Base-by-base conservation (phyloP, 768 basidiomycete genomes). In the Phaeotremella skinneri region DNA sequence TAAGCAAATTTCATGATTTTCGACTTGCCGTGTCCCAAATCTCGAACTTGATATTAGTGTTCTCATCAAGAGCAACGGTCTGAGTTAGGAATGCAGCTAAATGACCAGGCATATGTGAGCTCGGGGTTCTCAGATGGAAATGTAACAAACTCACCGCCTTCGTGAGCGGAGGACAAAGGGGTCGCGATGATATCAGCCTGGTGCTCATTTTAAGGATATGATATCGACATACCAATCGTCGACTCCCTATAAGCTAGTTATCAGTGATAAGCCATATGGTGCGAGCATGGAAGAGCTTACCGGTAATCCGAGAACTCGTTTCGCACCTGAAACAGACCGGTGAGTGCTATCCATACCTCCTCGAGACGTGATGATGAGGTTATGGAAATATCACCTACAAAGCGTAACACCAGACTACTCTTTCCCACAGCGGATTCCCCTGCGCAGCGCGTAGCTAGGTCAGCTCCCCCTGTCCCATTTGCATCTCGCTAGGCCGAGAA, bases 361-460 rank as follows among this genome's bases (percentile, higher is more conserved):
- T 58, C 13, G 49, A 37, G 5, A 17, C 30, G 49, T 30, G 20
- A 23, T 17, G 52, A 34, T 31, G 14, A 21, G 4, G 39, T 4
- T n/a, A n/a, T n/a, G n/a, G n/a, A 26, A 7, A 42, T 34, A 49
- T 20, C 7, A 52, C 9, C 39, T 17, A 98, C 96, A 72, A 99
- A 99, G 58, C 93, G 85, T 62, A 98, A 81, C 52, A 99, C 96
- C 64, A 98, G 79, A 80, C 90, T 93, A 72, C 74, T 68, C 82
- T 99, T 99, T 52, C 96, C 96, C 50, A 99, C 96, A 43, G 96
- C 94, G 39, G 90, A 92, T 81, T 97, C 93, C 70, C 93, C 92
- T 96, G 73, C 26, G 41, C 2, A 34, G 27, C 30, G 37, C n/a
- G 37, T 39, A 9, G n/a, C 11, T 39, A 37, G 32, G 20, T 48